phyloP scores from a whole-genome alignment of 1,284 basidiomycete genomes.

The Anthracocystis setariae region DNA sequence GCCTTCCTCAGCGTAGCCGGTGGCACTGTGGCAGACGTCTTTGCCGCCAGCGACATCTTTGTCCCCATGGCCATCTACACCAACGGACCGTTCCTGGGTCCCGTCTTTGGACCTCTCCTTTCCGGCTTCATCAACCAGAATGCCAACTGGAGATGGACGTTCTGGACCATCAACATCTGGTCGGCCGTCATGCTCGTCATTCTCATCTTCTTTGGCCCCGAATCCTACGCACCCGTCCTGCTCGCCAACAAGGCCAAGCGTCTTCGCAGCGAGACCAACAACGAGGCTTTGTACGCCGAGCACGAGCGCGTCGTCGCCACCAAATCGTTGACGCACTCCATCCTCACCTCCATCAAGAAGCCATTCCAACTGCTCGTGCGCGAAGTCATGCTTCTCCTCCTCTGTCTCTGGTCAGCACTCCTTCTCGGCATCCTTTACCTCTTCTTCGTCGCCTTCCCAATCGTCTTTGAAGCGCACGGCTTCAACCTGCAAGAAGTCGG shows the following conservation, averaged over 20 bases:
- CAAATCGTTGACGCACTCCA: constrained; percentile 23
- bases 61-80: constrained; percentile 68
- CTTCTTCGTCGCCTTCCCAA: constrained; percentile 55
- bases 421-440: constrained; percentile 50
- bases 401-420: constrained; percentile 40
- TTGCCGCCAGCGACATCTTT: constrained; percentile 56
- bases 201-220: constrained; percentile 63
- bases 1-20: constrained; percentile 62
- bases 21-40: constrained; percentile 57
- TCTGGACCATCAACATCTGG: constrained; percentile 63
- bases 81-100: constrained; percentile 62
- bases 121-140: constrained; percentile 61
- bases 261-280: constrained; percentile 61
- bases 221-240: constrained; percentile 65
- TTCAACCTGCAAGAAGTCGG: constrained; percentile 51
- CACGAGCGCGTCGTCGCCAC: constrained; percentile 27
- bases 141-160: constrained; percentile 66
- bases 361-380: constrained; percentile 30
- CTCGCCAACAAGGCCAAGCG: constrained; percentile 60
- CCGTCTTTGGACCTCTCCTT: constrained; percentile 51
- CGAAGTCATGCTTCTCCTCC: constrained; percentile 38
- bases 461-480: constrained; percentile 50
- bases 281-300: constrained; percentile 45
- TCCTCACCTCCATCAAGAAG: constrained; percentile 23
- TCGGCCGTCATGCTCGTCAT: constrained; percentile 57